A percentile compares a stretch with the other conserved stretches of the same genome.
These are phyloP conservation scores for Sanghuangporus weigelae DNA, from an alignment of 1,284 basidiomycete species.

Conservation along the genomic window DNA sequence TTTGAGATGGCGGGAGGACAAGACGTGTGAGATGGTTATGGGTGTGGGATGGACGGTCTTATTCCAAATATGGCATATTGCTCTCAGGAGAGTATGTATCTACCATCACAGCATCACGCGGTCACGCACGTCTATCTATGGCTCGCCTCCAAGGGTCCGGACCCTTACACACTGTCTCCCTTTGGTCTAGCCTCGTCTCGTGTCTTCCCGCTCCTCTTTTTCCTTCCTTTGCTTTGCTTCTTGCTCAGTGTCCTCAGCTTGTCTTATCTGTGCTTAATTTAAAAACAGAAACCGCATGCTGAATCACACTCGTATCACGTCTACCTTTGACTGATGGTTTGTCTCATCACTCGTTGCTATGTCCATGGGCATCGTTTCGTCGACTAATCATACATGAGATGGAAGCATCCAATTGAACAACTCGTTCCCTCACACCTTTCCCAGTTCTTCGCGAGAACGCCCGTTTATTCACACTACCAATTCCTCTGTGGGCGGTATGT, in stretches of 20 bases:
- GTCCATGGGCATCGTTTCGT: neutral
- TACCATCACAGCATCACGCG: neutral
- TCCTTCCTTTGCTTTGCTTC: neutral
- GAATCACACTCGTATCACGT: neutral
- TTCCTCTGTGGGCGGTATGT: neutral
- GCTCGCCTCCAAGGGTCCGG: neutral
- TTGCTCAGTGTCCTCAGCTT: neutral
- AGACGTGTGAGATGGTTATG: conserved; percentile 7
- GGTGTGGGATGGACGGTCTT: neutral
- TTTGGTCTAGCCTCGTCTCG: neutral
- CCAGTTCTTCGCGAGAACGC: neutral
- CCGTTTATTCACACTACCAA: neutral
- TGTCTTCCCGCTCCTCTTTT: neutral
- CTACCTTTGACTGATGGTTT: neutral
- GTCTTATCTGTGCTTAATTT: neutral
- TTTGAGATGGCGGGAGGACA: conserved; percentile 3
- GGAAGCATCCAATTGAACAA: neutral
- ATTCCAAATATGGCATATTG: neutral
- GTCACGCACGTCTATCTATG: neutral
- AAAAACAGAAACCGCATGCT: neutral
- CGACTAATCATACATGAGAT: neutral
- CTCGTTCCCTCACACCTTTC: neutral
- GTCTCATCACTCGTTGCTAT: neutral
- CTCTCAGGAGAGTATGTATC: neutral
- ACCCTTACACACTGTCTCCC: neutral